phyloP scores from a whole-genome alignment of 2,329 filamentous ascomycete species.

The Diaporthe eres region DNA sequence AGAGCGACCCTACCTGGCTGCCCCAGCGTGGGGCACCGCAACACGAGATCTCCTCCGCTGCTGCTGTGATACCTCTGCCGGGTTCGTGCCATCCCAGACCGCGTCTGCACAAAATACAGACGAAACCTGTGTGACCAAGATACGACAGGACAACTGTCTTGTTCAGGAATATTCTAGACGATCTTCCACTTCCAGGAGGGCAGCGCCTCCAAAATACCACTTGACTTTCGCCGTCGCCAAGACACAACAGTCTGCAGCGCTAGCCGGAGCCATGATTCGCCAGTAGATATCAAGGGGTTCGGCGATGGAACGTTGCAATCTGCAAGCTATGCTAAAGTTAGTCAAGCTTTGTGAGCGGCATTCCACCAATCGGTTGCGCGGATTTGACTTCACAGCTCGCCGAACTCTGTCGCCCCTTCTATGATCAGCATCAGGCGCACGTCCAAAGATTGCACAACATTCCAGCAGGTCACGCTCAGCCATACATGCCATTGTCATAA shows the following conservation, averaged over 20 bases:
- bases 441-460: slow-evolving; percentile 16
- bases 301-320: slow-evolving; percentile 42
- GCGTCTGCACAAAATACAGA: slow-evolving; percentile 9
- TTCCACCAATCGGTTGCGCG: slow-evolving; percentile 38
- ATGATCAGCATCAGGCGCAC: slow-evolving; percentile 28
- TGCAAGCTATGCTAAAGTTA: slow-evolving; percentile 32
- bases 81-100: not conserved
- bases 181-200: not conserved
- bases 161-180: slow-evolving; percentile 19
- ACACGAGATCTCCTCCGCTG: slow-evolving; percentile 29
- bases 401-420: slow-evolving; percentile 9
- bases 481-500: slow-evolving; percentile 29
- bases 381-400: slow-evolving; percentile 36
- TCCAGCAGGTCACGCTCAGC: slow-evolving; percentile 26
- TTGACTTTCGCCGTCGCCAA: slow-evolving; percentile 24
- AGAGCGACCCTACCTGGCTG: not conserved
- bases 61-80: slow-evolving; percentile 12
- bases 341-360: slow-evolving; percentile 23
- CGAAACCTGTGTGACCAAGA: slow-evolving; percentile 15
- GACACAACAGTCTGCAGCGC: slow-evolving; percentile 21
- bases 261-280: slow-evolving; percentile 31
- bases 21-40: slow-evolving; percentile 5
- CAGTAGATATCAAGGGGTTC: slow-evolving; percentile 34
- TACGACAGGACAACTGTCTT: slow-evolving; percentile 14
- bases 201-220: slow-evolving; percentile 26